phyloP scores from a whole-genome alignment of 177 flowering plant species.

The Telopea speciosissima region DNA sequence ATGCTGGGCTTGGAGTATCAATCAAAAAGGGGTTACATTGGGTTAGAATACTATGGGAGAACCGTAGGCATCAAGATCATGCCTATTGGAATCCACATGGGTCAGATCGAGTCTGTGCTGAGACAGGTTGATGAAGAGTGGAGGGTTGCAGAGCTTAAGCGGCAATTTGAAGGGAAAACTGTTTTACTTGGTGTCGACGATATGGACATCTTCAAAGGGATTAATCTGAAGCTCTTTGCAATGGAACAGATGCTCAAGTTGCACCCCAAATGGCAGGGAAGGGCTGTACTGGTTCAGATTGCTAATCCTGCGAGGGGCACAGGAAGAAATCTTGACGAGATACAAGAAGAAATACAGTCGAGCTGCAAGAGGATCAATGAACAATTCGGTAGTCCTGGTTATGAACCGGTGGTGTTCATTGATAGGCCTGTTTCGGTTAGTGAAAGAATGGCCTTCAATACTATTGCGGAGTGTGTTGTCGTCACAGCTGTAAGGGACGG shows the following conservation, averaged over 20 bases:
- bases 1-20: conserved; percentile 72
- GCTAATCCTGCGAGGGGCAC: conserved; percentile 57
- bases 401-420: conserved; percentile 52
- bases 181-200: conserved; percentile 72
- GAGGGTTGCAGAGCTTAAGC: conserved; percentile 44
- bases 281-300: conserved; percentile 58
- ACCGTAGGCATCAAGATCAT: conserved; percentile 63
- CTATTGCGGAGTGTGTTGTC: conserved; percentile 67
- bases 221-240: conserved; percentile 55
- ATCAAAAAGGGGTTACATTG: conserved; percentile 70
- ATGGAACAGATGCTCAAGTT: conserved; percentile 54
- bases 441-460: conserved; percentile 55
- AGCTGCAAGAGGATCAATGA: conserved; percentile 47
- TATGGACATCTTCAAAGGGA: conserved; percentile 69
- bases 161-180: conserved; percentile 51
- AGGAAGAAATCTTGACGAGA: conserved; percentile 44
- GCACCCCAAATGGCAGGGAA: conserved; percentile 51
- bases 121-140: conserved; percentile 45
- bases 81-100: conserved; percentile 73
- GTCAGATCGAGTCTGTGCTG: conserved; percentile 49
- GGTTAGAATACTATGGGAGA: conserved; percentile 65
- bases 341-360: conserved; percentile 40
- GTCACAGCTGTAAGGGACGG: conserved; percentile 82
- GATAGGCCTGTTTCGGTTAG: conserved; percentile 42
- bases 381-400: conserved; percentile 43